Conservation (phyloP, 768 basidiomycete genomes). For the Dentipellis fragilis region DNA sequence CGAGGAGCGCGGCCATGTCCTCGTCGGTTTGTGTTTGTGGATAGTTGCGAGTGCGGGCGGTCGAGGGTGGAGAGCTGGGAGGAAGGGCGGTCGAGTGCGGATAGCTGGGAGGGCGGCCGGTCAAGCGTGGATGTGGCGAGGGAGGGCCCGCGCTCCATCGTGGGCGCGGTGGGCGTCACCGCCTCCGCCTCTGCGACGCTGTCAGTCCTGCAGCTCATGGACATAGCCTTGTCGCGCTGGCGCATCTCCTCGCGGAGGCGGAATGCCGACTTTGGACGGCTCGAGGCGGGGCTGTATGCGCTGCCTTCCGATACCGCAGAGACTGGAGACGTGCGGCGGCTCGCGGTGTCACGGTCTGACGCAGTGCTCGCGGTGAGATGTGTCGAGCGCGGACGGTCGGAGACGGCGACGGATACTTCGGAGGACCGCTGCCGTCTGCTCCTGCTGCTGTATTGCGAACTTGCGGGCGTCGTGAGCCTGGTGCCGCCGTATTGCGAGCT, state of each 20-base stretch:
- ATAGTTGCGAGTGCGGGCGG: constrained; percentile 7
- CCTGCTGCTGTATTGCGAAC: neutral
- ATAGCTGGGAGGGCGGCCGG: neutral
- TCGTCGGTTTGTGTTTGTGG: neutral
- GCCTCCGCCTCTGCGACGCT: neutral
- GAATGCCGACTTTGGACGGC: constrained; percentile 12
- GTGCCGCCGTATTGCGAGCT: neutral
- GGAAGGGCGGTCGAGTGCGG: neutral
- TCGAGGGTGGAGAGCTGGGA: neutral
- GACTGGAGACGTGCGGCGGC: constrained; percentile 7
- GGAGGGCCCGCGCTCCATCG: neutral
- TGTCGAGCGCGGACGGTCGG: neutral
- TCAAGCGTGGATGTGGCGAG: neutral
- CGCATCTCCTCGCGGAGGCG: constrained; percentile 14
- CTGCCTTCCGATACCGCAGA: constrained; percentile 4
- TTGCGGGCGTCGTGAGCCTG: neutral
- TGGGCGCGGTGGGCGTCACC: neutral
- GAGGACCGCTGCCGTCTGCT: neutral
- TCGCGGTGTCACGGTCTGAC: neutral
- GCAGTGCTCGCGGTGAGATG: neutral
- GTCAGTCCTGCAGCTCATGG: neutral
- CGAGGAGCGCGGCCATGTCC: constrained; percentile 4
- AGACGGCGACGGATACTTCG: too few species aligned
- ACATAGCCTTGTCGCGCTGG: neutral
- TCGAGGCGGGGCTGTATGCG: neutral